A percentile compares a stretch with the other conserved stretches of the same genome.
Conservation (phyloP, 805 yeast genomes). For the Kuraishia piskuri region DNA sequence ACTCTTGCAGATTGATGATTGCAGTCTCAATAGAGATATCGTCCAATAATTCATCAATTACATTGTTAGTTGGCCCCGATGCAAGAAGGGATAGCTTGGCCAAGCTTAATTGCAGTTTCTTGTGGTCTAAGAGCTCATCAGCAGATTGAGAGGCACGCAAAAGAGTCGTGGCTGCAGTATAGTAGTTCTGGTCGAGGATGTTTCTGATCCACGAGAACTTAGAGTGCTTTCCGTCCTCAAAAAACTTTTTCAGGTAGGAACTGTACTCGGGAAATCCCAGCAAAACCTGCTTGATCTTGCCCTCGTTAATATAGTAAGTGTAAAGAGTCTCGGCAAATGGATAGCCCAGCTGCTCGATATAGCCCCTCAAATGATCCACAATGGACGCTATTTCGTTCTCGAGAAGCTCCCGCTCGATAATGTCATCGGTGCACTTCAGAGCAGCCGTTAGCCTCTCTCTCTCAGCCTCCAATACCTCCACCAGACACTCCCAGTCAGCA, state of each 20-base stretch:
- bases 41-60: constrained; percentile 20
- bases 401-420: constrained; percentile 12
- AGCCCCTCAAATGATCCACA: constrained; percentile 29
- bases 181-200: constrained; percentile 41
- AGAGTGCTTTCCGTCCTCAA: constrained; percentile 34
- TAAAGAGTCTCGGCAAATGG: constrained; percentile 61
- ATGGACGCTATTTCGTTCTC: constrained; percentile 23
- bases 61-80: constrained; percentile 12
- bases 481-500: constrained; percentile 57
- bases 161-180: constrained; percentile 36
- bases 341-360: constrained; percentile 56
- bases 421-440: neutral
- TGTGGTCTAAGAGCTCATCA: constrained; percentile 35
- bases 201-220: constrained; percentile 68
- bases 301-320: constrained; percentile 43
- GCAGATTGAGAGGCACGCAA: constrained; percentile 27
- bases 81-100: constrained; percentile 64
- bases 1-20: constrained; percentile 12
- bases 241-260: constrained; percentile 40
- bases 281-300: constrained; percentile 45
- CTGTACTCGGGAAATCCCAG: constrained; percentile 47
- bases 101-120: constrained; percentile 52
- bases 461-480: constrained; percentile 39
- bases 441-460: constrained; percentile 14
- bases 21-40: constrained; percentile 37